phyloP scores from a whole-genome alignment of 1,139 yeast genomes.

The Geotrichum fermentans region DNA sequence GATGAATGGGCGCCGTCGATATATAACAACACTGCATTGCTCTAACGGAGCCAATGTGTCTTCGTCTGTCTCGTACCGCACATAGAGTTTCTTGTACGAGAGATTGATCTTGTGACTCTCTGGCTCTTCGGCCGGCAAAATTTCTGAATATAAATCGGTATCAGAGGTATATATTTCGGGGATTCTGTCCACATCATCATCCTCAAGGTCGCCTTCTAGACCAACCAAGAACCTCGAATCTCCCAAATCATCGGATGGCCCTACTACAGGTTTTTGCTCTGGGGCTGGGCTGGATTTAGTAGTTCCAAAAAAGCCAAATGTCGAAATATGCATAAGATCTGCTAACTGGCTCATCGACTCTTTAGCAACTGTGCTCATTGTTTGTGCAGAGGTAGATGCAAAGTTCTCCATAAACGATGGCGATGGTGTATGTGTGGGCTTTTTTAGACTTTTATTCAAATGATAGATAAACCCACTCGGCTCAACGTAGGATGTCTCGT shows the following conservation, averaged over 20 bases:
- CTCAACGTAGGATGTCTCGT: constrained; percentile 28
- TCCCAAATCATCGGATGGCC: constrained; percentile 25
- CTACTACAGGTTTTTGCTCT: constrained; percentile 12
- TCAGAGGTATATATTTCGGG: constrained; percentile 6
- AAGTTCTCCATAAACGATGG: constrained; percentile 12
- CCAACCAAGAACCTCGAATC: constrained; percentile 30
- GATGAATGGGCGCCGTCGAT: constrained; percentile 30
- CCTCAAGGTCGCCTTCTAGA: constrained; percentile 26
- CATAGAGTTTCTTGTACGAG: constrained; percentile 13
- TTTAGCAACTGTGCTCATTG: constrained; percentile 28
- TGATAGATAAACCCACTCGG: constrained; percentile 32
- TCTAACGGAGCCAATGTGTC: constrained; percentile 1
- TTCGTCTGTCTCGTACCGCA: not conserved
- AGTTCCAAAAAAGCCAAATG: constrained; percentile 20
- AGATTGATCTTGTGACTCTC: constrained; percentile 2
- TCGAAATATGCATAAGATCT: constrained; percentile 23
- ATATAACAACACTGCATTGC: constrained; percentile 26
- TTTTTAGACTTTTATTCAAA: constrained; percentile 19
- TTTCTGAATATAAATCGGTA: constrained; percentile 14
- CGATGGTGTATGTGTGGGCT: not conserved
- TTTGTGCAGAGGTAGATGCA: constrained; percentile 17
- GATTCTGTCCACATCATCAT: constrained; percentile 18
- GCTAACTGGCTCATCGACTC: constrained; percentile 27
- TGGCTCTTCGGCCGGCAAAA: constrained; percentile 2
- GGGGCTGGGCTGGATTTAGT: constrained; percentile 18